Evolutionary conservation across 139 green algal species (phyloP).

Genomic region (Auxenochlorella protothecoides): DNA sequence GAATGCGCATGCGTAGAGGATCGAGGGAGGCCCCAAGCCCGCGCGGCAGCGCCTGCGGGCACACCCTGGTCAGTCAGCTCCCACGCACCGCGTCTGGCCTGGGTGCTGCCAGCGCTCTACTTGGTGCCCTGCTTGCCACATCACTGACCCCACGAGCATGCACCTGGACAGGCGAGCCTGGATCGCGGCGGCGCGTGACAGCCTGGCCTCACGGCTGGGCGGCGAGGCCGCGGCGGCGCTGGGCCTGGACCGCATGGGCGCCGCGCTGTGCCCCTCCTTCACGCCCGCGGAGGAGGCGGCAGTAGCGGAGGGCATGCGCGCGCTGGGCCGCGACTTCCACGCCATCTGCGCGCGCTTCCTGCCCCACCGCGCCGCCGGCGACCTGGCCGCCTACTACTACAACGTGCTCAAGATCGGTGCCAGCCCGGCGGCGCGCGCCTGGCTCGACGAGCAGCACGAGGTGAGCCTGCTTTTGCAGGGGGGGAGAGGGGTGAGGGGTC

Average conservation of each 20-base stretch:
- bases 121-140: too few species aligned
- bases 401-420: slow-evolving; percentile 11
- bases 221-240: not conserved
- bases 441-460: not conserved
- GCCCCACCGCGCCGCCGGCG: slow-evolving; percentile 1
- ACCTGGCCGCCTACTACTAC: slow-evolving; percentile 18
- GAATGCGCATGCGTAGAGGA: too few species aligned
- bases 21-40: too few species aligned
- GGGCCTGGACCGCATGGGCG: slow-evolving; percentile 17
- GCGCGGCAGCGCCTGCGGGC: too few species aligned
- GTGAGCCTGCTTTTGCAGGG: not conserved
- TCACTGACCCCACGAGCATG: too few species aligned
- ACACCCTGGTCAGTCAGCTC: too few species aligned
- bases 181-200: not conserved
- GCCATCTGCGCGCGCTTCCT: slow-evolving; percentile 11
- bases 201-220: slow-evolving; percentile 1
- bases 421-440: not conserved
- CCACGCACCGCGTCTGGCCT: too few species aligned
- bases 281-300: slow-evolving; percentile 11
- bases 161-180: not conserved
- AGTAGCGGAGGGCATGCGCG: slow-evolving; percentile 15
- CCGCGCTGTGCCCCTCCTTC: not conserved
- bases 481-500: too few species aligned
- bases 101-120: too few species aligned
- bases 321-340: slow-evolving; percentile 18